phyloP scores from a whole-genome alignment of 2,329 filamentous ascomycete species.

The Stachybotrys chartarum region DNA sequence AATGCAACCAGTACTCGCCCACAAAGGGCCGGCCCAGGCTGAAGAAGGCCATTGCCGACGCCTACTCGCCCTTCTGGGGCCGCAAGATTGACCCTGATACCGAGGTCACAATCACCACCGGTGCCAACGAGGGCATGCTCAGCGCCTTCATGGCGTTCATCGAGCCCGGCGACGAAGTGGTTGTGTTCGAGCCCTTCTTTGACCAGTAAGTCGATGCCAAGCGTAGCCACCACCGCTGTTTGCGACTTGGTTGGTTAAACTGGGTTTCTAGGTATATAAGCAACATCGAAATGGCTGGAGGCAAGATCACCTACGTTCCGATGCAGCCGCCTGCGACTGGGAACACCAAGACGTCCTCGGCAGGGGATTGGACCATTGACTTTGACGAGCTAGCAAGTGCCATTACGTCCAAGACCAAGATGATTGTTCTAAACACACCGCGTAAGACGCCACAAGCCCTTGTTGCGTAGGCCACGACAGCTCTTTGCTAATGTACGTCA shows the following conservation, averaged over 20 bases:
- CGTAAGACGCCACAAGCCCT: constrained; percentile 23
- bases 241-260: constrained; percentile 1
- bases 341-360: constrained; percentile 70
- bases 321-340: constrained; percentile 82
- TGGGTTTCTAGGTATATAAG: constrained; percentile 55
- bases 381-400: constrained; percentile 74
- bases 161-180: constrained; percentile 90
- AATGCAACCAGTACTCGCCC: constrained; percentile 98
- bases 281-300: constrained; percentile 98
- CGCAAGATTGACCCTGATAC: constrained; percentile 77
- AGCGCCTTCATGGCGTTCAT: constrained; percentile 98
- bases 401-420: constrained; percentile 83
- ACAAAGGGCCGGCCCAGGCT: constrained; percentile 88
- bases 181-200: constrained; percentile 97
- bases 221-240: neutral
- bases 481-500: neutral
- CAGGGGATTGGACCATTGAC: constrained; percentile 82
- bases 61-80: constrained; percentile 87
- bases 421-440: constrained; percentile 86
- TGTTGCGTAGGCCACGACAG: neutral
- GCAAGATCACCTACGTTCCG: constrained; percentile 92
- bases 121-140: constrained; percentile 88
- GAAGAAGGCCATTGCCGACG: constrained; percentile 86
- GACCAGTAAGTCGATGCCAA: constrained; percentile 58
- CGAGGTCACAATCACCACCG: constrained; percentile 91